Evolutionary conservation across 768 basidiomycete genomes (phyloP), one percentile per base, ranked within the genome.

Genomic region (Mycena epipterygia): DNA sequence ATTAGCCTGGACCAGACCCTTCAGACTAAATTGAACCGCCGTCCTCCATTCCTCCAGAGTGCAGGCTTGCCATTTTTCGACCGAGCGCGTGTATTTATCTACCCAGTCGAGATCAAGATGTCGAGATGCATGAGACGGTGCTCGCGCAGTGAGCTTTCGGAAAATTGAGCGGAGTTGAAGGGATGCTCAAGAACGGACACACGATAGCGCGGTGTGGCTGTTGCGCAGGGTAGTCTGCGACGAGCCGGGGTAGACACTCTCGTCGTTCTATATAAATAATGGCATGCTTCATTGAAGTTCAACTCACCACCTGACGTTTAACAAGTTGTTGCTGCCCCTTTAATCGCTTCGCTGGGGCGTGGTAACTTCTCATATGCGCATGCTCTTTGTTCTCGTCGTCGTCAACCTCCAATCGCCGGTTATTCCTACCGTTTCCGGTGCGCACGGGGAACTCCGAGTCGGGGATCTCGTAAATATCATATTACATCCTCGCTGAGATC

Each of bases 31-130:
- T n/a, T n/a, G n/a, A n/a, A n/a, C n/a, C n/a, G n/a, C n/a, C n/a
- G n/a, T 81, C 6, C 81, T 75, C 90, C 90, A 90, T 58, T 90
- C 89, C 17, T 87, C 85, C 64, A 84, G 77, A 0, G 83, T 81
- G 64, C 88, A 88, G 9, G 84, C 81, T 17, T 81, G 81, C 89
- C 89, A 91, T 68, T 81, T 85, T 67, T 81, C 81, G 32, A 81
- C 76, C 30, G 82, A 75, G 14, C 78, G 78, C 41, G 87, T 86
- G 68, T 90, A 90, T 30, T 77, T 76, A 0, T 86, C 84, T 35
- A 81, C 73, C 67, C 85, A 78, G 25, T 81, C 84, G 23, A 86
- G 8, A 1, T 42, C 42, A 27, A 71, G 42, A n/a, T n/a, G 19
- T 60, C 57, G 59, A 61, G 8, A 7, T 51, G 42, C 11, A n/a